Base-by-base conservation (phyloP, 352 stramenopile species). In the Globisporangium acanthophoron region DNA sequence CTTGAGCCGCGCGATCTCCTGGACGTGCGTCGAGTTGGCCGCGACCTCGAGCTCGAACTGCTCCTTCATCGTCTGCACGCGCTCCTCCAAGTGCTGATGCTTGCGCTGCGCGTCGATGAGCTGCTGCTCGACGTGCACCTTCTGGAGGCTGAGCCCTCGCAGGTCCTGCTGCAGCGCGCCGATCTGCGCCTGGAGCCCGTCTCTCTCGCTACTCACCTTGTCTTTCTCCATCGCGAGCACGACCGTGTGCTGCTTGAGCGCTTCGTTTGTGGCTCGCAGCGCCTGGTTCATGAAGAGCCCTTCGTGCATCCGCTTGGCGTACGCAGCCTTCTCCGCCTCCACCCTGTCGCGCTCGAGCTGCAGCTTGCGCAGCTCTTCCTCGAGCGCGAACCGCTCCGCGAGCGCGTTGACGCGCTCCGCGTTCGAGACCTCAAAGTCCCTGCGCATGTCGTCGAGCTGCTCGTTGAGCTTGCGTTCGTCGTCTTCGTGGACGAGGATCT, bases 221-320 rank as follows among this genome's bases (percentile, higher is more conserved):
- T 78, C 69, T 48, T 87, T 87, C 33, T 93, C 79, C 65, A 90
- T 74, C 4, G 63, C 69, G 2, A 80, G 49, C 33, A 88, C 70
- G 0, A 87, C 69, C 0, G 62, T 49, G 18, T 83, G 67, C 52
- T 87, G 78, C 58, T 90, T 90, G 3, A 90, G 56, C 9, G 71
- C 68, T n/a, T 91, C 81, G 41, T 83, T 80, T 15, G 69, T 80
- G 2, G 78, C 67, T 12, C 79, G 77, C 16, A 89, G 61, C 2
- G 78, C 78, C 40, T 91, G 75, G 40, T 91, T 89, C 81, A 89
- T 88, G 47, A 88, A 87, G 8, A 89, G 54, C 0, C 76, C 80
- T 39, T 93, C 83, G 44, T 90, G 77, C 71, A 90, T 85, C 20
- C 83, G 68, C 47, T 78, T 85, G 2, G 78, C 74, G 29, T 74